Evolutionary conservation across 441 rosid species (phyloP), one percentile per base, ranked within the genome.

Genomic region (Syzygium syzygioides): DNA sequence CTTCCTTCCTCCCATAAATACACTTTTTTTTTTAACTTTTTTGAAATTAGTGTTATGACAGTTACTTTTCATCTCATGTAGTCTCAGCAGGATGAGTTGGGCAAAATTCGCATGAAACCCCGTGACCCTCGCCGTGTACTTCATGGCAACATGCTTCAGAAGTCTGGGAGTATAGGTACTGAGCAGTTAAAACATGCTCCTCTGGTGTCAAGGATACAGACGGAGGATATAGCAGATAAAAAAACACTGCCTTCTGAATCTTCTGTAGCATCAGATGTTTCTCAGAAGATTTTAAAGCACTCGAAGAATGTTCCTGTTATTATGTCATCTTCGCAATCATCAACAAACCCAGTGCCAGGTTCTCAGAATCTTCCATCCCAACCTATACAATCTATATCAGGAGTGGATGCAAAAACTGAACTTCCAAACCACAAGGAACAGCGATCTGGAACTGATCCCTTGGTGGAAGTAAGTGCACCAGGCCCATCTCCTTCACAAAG

Each of bases 121-220:
- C 97, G 99, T 86, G 99, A 98, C 89, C 99, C 99, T 91, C 98
- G 99, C 48, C 99, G 99, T 83, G 88, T 94, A 83, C 95, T 96
- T 55, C 98, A 96, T 89, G 95, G 93, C 57, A 92, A 91, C 90
- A 45, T 91, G 54, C 93, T 94, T 91, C 97, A 93, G 89, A 96
- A 93, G 92, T 87, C 91, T 52, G 95, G 92, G 86, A 93, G 93
- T 92, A 45, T 84, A 71, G 93, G 90, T 86, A 86, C 94, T 86
- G 99, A 95, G 66, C 95, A 92, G 90, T 79, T 91, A n/a, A 95
- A 94, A 92, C 93, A 90, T 87, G 93, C 91, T 57, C 41, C 88
- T 79, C 87, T 90, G n/a, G 62, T 90, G 60, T 53, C 89, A 83
- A 92, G 91, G 89, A 79, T 89, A 83, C 90, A 86, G 85, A 91